These are phyloP conservation scores for Actinomortierella wolfii DNA, from an alignment of 371 early-diverging fungal species.

Conservation along the genomic window DNA sequence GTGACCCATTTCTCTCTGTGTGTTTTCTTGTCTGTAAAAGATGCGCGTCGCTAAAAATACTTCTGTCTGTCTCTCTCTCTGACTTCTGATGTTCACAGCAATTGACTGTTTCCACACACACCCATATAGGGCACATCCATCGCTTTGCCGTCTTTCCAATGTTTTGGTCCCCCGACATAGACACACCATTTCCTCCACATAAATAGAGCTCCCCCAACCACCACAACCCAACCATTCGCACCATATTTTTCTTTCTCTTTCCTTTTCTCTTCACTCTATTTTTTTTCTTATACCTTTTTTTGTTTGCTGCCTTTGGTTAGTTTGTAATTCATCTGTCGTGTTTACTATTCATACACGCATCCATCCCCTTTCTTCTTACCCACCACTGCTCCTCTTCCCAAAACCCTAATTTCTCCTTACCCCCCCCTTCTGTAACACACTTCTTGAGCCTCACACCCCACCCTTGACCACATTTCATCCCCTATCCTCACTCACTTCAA, in stretches of 20 bases:
- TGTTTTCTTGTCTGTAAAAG: not conserved
- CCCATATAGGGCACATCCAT: too few relatives aligned
- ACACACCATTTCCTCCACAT: slow-evolving; percentile 2
- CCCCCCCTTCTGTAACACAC: not conserved
- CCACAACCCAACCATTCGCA: too few relatives aligned
- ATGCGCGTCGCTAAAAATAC: not conserved
- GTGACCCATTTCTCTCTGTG: not conserved
- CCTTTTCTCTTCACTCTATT: not conserved
- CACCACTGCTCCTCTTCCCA: slow-evolving; percentile 10
- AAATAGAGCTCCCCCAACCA: too few relatives aligned
- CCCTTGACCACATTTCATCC: not conserved
- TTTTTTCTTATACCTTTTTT: not conserved
- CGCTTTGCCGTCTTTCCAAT: not conserved
- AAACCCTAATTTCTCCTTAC: not conserved
- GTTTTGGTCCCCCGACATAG: not conserved
- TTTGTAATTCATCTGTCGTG: not conserved
- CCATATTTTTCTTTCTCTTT: not conserved
- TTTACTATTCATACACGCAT: not conserved
- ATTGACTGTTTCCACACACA: too few relatives aligned
- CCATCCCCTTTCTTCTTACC: not conserved
- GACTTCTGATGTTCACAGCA: not conserved
- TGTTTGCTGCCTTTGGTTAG: not conserved
- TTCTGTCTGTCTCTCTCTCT: not conserved
- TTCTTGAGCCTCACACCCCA: slow-evolving; percentile 1
- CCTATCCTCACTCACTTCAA: slow-evolving; percentile 1